These are phyloP conservation scores for Bipolaris gigantea DNA, from an alignment of 2,329 filamentous ascomycete species.

Conservation along the genomic window DNA sequence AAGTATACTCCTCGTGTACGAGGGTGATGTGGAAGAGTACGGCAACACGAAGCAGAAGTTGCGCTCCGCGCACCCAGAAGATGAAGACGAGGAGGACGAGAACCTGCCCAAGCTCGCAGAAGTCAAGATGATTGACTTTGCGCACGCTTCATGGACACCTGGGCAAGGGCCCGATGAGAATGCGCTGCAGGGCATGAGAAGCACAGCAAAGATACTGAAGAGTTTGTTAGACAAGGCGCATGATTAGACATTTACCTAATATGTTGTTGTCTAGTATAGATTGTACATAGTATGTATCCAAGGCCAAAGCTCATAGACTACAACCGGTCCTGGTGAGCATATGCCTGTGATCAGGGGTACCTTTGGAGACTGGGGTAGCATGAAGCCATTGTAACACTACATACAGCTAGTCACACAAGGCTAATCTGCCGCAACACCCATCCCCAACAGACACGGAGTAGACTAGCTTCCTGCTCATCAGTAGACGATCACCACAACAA, in stretches of 20 bases:
- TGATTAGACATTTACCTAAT: slow-evolving; percentile 4
- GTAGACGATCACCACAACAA: too few relatives aligned
- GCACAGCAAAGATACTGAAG: slow-evolving; percentile 69
- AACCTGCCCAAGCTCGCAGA: slow-evolving; percentile 67
- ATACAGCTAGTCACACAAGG: not conserved
- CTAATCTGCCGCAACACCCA: not conserved
- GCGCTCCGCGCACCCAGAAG: slow-evolving; percentile 26
- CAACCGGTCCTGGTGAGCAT: not conserved
- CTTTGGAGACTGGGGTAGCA: not conserved
- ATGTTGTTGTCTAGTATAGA: not conserved
- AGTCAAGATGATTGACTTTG: slow-evolving; percentile 94
- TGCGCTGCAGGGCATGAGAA: slow-evolving; percentile 71
- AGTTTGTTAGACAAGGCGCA: slow-evolving; percentile 53
- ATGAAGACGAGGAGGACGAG: slow-evolving; percentile 52
- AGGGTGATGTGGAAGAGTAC: slow-evolving; percentile 62
- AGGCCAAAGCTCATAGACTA: not conserved
- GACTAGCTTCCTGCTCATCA: too few relatives aligned
- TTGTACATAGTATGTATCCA: not conserved
- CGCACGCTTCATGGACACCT: slow-evolving; percentile 82
- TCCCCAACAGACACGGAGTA: not conserved
- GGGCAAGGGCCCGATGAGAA: slow-evolving; percentile 88
- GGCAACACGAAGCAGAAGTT: slow-evolving; percentile 46
- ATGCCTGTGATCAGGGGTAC: not conserved
- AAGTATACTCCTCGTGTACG: slow-evolving; percentile 67
- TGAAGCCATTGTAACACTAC: not conserved